phyloP scores from a whole-genome alignment of 2,329 filamentous ascomycete genomes.

The Talaromyces sp. region DNA sequence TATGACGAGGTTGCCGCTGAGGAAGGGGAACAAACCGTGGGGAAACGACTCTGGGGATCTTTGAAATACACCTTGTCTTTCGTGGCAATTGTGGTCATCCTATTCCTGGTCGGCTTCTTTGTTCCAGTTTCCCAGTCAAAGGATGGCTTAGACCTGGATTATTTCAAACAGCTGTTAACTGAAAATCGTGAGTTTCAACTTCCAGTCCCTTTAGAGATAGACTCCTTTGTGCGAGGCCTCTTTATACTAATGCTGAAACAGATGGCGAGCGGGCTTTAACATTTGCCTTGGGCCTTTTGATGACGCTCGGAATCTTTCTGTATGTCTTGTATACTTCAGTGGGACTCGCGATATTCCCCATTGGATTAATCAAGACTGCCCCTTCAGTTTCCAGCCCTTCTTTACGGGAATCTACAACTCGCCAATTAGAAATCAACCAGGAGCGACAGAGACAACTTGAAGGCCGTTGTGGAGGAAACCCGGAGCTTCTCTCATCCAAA shows the following conservation, averaged over 20 bases:
- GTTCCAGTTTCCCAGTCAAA: constrained; percentile 75
- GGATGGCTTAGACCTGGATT: constrained; percentile 76
- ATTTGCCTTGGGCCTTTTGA: constrained; percentile 84
- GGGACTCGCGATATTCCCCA: constrained; percentile 83
- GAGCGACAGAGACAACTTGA: constrained; percentile 92
- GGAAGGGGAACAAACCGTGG: constrained; percentile 71
- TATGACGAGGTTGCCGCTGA: constrained; percentile 90
- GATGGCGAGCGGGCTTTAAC: constrained; percentile 89
- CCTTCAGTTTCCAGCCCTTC: constrained; percentile 82
- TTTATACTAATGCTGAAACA: constrained; percentile 29
- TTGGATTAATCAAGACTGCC: constrained; percentile 89
- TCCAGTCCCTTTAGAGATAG: not conserved
- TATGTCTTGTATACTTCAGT: constrained; percentile 88
- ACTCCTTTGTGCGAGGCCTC: not conserved
- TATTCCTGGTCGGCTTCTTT: constrained; percentile 94
- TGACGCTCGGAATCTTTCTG: constrained; percentile 81
- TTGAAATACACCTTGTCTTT: constrained; percentile 90
- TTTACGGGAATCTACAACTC: constrained; percentile 73
- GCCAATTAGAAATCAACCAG: constrained; percentile 81
- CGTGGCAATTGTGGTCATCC: constrained; percentile 69
- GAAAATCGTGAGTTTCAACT: constrained; percentile 67
- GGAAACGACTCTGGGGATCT: constrained; percentile 76
- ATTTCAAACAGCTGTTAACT: constrained; percentile 80
- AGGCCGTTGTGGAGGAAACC: constrained; percentile 75
- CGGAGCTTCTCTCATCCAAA: constrained; percentile 75